These are phyloP conservation scores for Aspergillus affinis DNA, from an alignment of 495 filamentous ascomycete genomes.

Conservation along the genomic window DNA sequence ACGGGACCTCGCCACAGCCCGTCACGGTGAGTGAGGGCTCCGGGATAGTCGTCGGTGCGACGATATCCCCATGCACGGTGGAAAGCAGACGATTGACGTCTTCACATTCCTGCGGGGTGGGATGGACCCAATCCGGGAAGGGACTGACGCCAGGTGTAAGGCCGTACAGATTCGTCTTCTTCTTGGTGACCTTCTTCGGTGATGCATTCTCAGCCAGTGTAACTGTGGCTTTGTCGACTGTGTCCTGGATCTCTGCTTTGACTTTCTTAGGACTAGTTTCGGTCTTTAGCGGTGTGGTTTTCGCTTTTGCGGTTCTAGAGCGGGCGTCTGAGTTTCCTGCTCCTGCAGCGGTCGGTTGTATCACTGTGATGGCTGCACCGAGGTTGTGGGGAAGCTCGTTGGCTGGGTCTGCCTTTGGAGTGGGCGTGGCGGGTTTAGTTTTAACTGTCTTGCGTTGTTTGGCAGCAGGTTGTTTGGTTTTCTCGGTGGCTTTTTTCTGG, in stretches of 20 bases:
- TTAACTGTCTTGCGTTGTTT: conserved; percentile 23
- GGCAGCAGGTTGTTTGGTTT: neutral
- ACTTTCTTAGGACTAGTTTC: conserved; percentile 6
- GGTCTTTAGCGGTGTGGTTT: conserved; percentile 15
- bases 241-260: conserved; percentile 18
- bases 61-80: conserved; percentile 63
- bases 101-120: conserved; percentile 70
- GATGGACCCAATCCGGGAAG: conserved; percentile 66
- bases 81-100: conserved; percentile 71
- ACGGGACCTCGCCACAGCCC: conserved; percentile 93
- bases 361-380: conserved; percentile 17
- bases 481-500: neutral
- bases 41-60: conserved; percentile 66
- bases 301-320: conserved; percentile 4
- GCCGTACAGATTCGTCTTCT: conserved; percentile 34
- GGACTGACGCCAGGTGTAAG: conserved; percentile 53
- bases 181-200: conserved; percentile 24
- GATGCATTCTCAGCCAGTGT: conserved; percentile 2
- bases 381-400: conserved; percentile 49
- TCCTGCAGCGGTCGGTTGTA: neutral
- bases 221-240: conserved; percentile 23
- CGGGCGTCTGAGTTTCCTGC: neutral
- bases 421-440: neutral
- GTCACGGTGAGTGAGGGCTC: conserved; percentile 74
- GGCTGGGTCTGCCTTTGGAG: conserved; percentile 13